Conservation (phyloP, 2,329 filamentous ascomycete genomes). For the Fusarium sp. region DNA sequence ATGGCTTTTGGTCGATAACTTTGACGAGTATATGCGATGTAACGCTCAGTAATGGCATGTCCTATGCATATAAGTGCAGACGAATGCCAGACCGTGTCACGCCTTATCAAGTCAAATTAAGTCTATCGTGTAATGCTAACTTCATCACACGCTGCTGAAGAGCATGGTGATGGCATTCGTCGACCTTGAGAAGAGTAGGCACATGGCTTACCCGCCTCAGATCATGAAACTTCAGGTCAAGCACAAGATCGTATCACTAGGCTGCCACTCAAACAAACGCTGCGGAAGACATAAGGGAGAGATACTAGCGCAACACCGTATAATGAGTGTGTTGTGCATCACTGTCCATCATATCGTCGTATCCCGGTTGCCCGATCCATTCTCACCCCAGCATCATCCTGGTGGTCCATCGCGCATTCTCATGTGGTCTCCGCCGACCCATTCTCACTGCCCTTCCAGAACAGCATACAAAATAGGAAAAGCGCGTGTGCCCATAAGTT, state of each 20-base stretch:
- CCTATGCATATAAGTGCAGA: background rate
- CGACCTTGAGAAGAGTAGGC: background rate
- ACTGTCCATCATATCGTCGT: conserved; percentile 16
- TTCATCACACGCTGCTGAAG: background rate
- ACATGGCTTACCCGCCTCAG: background rate
- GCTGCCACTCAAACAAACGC: background rate
- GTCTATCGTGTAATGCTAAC: background rate
- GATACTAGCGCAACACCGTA: background rate
- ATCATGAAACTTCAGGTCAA: background rate
- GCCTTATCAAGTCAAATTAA: background rate
- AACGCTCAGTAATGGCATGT: background rate
- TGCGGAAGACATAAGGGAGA: background rate
- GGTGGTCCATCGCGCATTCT: conserved; percentile 31
- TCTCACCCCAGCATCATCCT: conserved; percentile 26
- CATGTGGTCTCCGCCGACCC: conserved; percentile 35
- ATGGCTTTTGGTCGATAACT: conserved; percentile 12
- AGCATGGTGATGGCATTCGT: conserved; percentile 26
- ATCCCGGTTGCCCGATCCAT: conserved; percentile 18
- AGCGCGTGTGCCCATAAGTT: background rate
- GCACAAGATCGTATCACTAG: background rate
- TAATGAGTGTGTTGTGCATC: background rate
- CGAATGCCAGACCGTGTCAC: background rate
- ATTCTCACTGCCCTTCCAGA: conserved; percentile 37
- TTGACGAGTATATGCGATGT: conserved; percentile 9
- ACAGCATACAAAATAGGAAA: conserved; percentile 19